Percentiles rank a stretch among this genome's conserved stretches.
These are phyloP conservation scores for Guillardia theta DNA, from an alignment of 78 protist genomes.

Conservation along the genomic window DNA sequence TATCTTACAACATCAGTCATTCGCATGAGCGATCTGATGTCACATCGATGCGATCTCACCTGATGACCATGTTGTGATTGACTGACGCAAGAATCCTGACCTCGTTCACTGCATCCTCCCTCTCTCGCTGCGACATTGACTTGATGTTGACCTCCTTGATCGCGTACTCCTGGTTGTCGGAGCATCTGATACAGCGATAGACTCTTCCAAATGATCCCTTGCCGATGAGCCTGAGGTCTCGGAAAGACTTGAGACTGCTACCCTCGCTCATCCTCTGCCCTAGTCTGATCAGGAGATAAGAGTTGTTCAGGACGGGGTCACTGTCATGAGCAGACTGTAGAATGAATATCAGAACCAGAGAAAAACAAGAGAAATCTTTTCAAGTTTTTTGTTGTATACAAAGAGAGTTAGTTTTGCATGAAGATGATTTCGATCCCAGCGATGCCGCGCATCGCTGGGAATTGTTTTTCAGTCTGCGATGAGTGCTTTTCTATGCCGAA, in stretches of 20 bases:
- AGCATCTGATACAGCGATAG: not conserved
- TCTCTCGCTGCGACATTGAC: constrained; percentile 46
- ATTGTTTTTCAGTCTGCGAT: too few species aligned
- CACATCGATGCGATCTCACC: too few species aligned
- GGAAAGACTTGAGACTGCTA: not conserved
- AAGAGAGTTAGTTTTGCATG: too few species aligned
- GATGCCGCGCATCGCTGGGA: too few species aligned
- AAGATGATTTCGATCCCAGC: too few species aligned
- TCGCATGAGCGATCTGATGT: not conserved
- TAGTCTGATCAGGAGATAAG: not conserved
- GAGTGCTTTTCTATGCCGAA: too few species aligned
- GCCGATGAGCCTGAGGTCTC: constrained; percentile 37
- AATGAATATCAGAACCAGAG: too few species aligned
- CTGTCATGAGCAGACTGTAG: too few species aligned
- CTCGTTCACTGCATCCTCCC: constrained; percentile 62
- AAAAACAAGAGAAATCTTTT: too few species aligned
- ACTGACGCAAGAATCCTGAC: constrained; percentile 59
- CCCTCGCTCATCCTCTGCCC: not conserved
- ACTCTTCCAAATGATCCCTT: constrained; percentile 68
- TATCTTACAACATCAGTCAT: not conserved
- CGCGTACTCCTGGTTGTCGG: constrained; percentile 58
- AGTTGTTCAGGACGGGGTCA: too few species aligned
- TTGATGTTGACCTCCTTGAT: constrained; percentile 62
- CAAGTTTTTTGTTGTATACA: too few species aligned
- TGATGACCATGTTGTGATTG: constrained; percentile 56